These are phyloP conservation scores for Telopea speciosissima DNA, from an alignment of 177 flowering plant genomes.

Conservation along the genomic window DNA sequence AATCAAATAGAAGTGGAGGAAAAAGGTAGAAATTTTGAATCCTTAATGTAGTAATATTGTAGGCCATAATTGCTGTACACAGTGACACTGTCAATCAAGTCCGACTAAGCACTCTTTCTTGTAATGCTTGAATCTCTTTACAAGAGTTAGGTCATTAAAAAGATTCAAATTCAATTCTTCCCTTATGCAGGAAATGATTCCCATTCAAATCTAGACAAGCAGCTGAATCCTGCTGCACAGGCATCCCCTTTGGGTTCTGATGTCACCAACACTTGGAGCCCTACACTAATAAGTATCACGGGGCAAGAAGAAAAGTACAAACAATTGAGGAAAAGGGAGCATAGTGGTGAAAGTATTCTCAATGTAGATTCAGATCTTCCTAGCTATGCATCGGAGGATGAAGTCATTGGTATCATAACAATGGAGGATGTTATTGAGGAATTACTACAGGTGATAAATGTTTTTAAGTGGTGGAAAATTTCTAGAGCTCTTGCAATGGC, in stretches of 20 bases:
- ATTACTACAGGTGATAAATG: constrained; percentile 44
- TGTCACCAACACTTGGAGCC: constrained; percentile 8
- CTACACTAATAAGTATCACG: neutral
- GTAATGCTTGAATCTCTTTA: neutral
- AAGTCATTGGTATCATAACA: constrained; percentile 61
- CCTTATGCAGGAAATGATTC: constrained; percentile 7
- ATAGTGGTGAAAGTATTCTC: constrained; percentile 10
- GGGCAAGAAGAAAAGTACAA: constrained; percentile 9
- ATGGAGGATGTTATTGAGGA: constrained; percentile 76
- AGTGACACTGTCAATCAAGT: neutral
- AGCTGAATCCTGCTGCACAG: neutral
- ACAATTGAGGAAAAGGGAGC: constrained; percentile 15
- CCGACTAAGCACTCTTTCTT: too few relatives aligned
- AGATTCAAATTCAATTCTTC: neutral
- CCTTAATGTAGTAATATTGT: neutral
- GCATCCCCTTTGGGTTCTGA: constrained; percentile 10
- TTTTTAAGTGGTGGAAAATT: neutral
- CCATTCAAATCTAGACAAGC: constrained; percentile 6
- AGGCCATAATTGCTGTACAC: neutral
- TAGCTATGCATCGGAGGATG: constrained; percentile 25
- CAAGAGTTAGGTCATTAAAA: neutral
- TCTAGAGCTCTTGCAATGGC: neutral
- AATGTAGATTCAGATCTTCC: constrained; percentile 19
- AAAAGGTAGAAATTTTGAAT: constrained; percentile 7
- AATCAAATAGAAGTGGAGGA: constrained; percentile 7